These are phyloP conservation scores for Chimonanthus praecox DNA, from an alignment of 164 flowering plant genomes.

Conservation along the genomic window DNA sequence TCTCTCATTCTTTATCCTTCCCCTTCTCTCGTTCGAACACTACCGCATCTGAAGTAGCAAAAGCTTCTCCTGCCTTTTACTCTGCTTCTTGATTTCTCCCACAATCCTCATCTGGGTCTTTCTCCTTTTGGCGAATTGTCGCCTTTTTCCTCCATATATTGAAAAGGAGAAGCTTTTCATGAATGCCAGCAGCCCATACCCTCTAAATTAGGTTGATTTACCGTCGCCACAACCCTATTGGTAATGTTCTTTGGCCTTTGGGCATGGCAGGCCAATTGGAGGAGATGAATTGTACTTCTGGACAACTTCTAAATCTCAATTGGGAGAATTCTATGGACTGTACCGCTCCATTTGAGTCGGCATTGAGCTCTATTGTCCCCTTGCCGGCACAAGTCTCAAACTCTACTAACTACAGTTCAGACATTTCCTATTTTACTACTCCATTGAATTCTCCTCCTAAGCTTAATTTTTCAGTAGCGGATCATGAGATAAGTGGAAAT, in stretches of 20 bases:
- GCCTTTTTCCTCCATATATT: constrained; percentile 1
- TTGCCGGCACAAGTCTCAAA: constrained; percentile 37
- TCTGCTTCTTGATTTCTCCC: not conserved
- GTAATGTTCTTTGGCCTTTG: constrained; percentile 22
- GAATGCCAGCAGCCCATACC: constrained; percentile 7
- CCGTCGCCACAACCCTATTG: constrained; percentile 15
- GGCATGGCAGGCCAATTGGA: constrained; percentile 1
- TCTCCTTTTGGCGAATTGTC: not conserved
- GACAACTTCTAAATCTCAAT: constrained; percentile 35
- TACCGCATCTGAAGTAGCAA: not conserved
- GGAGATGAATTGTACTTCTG: constrained; percentile 25
- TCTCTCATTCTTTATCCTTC: not conserved
- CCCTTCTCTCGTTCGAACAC: not conserved
- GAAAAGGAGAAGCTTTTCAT: constrained; percentile 25
- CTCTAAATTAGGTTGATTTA: not conserved
- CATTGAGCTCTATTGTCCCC: constrained; percentile 55
- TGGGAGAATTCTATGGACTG: constrained; percentile 51
- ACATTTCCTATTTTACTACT: constrained; percentile 43
- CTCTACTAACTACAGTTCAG: constrained; percentile 18
- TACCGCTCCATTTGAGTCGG: constrained; percentile 39
- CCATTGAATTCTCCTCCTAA: constrained; percentile 76
- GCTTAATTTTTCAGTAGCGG: constrained; percentile 35
- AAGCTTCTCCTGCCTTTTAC: not conserved
- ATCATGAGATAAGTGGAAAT: constrained; percentile 28
- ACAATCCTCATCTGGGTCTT: not conserved